phyloP scores from a whole-genome alignment of 805 yeast species.

The Komagataella phaffii region DNA sequence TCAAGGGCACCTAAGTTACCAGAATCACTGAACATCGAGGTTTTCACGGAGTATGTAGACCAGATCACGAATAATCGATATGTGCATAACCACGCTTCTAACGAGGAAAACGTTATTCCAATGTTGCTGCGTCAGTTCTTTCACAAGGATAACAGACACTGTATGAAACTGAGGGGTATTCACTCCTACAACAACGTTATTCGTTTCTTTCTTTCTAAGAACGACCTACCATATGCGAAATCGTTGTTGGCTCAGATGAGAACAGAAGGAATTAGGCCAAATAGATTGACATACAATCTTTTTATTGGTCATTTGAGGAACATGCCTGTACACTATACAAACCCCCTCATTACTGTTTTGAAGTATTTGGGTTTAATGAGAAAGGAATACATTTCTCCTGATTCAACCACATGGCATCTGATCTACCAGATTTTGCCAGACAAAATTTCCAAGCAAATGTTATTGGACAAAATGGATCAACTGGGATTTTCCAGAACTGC shows the following conservation, averaged over 20 bases:
- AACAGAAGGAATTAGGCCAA: constrained; percentile 17
- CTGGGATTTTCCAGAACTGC: constrained; percentile 17
- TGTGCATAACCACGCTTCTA: constrained; percentile 19
- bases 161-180: constrained; percentile 16
- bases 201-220: constrained; percentile 20
- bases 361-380: constrained; percentile 20
- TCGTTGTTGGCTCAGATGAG: constrained; percentile 27
- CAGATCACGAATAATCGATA: constrained; percentile 1
- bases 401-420: constrained; percentile 23
- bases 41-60: constrained; percentile 2
- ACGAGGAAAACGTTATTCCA: constrained; percentile 21
- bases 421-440: constrained; percentile 19
- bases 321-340: constrained; percentile 8
- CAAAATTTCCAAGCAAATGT: constrained; percentile 16
- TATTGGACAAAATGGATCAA: constrained; percentile 17
- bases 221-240: constrained; percentile 26
- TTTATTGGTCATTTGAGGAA: constrained; percentile 15
- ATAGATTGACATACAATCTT: constrained; percentile 24
- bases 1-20: not conserved
- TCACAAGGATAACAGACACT: constrained; percentile 21
- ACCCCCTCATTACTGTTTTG: constrained; percentile 8
- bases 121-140: constrained; percentile 23
- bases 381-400: constrained; percentile 13
- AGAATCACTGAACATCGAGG: not conserved
- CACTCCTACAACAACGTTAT: constrained; percentile 23